phyloP scores from a whole-genome alignment of 2,329 filamentous ascomycete genomes.

The Thelonectria discophora region DNA sequence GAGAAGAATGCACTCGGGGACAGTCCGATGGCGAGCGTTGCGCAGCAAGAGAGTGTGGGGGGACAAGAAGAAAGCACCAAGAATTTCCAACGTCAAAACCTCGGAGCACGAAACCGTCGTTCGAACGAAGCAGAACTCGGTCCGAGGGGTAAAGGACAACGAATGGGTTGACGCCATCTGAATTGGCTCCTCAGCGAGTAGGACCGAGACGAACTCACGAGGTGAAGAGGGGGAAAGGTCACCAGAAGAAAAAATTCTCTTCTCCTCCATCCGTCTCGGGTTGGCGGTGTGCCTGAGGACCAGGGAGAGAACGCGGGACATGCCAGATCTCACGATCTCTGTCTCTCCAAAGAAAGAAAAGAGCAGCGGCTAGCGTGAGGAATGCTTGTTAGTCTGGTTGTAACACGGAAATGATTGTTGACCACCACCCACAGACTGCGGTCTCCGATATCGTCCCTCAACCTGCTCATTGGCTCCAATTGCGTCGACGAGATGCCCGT shows the following conservation, averaged over 20 bases:
- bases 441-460: not conserved
- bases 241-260: not conserved
- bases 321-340: constrained; percentile 36
- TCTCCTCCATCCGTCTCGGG: constrained; percentile 9
- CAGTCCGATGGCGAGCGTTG: constrained; percentile 23
- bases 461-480: no score
- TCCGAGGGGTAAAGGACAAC: constrained; percentile 9
- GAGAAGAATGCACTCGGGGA: constrained; percentile 21
- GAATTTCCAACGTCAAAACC: not conserved
- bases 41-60: constrained; percentile 8
- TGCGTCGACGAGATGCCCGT: not conserved
- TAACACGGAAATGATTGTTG: constrained; percentile 25
- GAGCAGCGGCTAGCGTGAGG: constrained; percentile 18
- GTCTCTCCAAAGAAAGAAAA: constrained; percentile 32
- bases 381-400: constrained; percentile 6
- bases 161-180: not conserved
- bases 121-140: constrained; percentile 1
- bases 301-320: not conserved
- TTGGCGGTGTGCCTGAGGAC: not conserved
- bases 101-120: not conserved
- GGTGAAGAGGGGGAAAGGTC: not conserved
- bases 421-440: no score
- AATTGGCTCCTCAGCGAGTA: no score
- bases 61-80: not conserved
- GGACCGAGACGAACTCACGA: not conserved